Base-by-base conservation (phyloP, 805 yeast species). In the Teunomyces cretensis region DNA sequence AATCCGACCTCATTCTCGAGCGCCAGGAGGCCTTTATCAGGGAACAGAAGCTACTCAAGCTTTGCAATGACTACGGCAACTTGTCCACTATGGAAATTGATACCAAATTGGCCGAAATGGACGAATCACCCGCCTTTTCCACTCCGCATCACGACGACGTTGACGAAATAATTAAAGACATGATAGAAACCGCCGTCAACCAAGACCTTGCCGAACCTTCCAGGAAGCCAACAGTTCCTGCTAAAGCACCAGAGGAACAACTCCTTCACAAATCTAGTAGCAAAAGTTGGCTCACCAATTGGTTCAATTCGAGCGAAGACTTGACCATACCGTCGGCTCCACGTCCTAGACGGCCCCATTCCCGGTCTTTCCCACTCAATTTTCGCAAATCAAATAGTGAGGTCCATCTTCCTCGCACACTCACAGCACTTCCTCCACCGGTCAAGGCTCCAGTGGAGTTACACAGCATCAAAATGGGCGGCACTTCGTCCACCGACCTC, bases 401-500 rank as follows among this genome's bases (percentile, higher is more conserved):
- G 6, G 38, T 35, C 15, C 38, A 24, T 22, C 26, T 35, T n/a
- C 9, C 38, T 19, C 26, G 38, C 12, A 26, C 28, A 26, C 15
- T 13, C 6, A n/a, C 32, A 5, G 6, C 30, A 4, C n/a, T 12
- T 4, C 32, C n/a, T 12, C 9, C 48, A 3, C n/a, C 39, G 15
- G 31, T 43, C 7, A 56, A 48, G 41, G 68, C 58, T 1, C 79
- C 80, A 0, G 68, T 77, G 30, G 81, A 77, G 50, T 61, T 77
- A 56, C 75, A 72, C 17, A 58, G 55, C 30, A 53, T 64, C 1
- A 48, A 44, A 5, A 24, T 30, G 4, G 39, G 32, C 24, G 22
- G 22, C 3, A 19, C 6, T 19, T 28, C 32, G 13, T 27, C 32
- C 8, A 26, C 41, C 15, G 33, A 14, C 9, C 15, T 14, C 19